Evolutionary conservation across 2,329 filamentous ascomycete species (phyloP), one percentile per base, ranked within the genome.

Genomic region (Aspergillus sp.): DNA sequence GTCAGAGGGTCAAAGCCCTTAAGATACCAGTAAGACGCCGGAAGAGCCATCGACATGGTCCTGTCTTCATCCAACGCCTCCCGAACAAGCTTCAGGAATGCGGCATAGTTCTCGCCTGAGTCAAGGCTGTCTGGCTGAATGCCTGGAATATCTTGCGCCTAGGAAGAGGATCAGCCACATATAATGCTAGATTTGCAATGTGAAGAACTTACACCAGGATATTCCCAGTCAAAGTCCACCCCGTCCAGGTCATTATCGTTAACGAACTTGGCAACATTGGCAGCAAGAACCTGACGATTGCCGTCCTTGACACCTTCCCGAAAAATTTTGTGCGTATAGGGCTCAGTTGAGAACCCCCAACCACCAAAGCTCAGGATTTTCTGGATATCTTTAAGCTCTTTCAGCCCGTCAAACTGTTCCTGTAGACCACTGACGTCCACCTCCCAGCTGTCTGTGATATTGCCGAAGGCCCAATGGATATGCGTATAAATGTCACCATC

Each of bases 361-460:
- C 78, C 78, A 17, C 78, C 77, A 60, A 81, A 74, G 0, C 74
- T 73, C 7, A 80, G 19, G 33, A 81, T 75, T 19, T 6, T 15
- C 46, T 48, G 4, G 37, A 51, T 51, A 14, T 33, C 15, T 23
- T 51, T 4, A 0, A 51, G 21, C 48, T 41, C 12, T 7, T 27
- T 19, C 7, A 51, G 21, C 7, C 48, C 37, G 19, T 50, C 35
- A 17, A 50, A 50, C 17, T 50, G 35, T 6, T 50, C 48, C 33
- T 39, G 21, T 6, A 5, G 9, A 33, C 15, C 48, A 2, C 48
- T 50, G 17, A 39, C 35, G 48, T 50, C 48, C 0, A 50, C 33
- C 35, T 69, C 64, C 44, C 67, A 77, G 43, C 74, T 68, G 0
- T 55, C 15, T 0, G 65, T 74, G 9, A 75, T 66, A 2, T 66